Conservation (phyloP, 108 stramenopile species). For the Craspedostauros australis region DNA sequence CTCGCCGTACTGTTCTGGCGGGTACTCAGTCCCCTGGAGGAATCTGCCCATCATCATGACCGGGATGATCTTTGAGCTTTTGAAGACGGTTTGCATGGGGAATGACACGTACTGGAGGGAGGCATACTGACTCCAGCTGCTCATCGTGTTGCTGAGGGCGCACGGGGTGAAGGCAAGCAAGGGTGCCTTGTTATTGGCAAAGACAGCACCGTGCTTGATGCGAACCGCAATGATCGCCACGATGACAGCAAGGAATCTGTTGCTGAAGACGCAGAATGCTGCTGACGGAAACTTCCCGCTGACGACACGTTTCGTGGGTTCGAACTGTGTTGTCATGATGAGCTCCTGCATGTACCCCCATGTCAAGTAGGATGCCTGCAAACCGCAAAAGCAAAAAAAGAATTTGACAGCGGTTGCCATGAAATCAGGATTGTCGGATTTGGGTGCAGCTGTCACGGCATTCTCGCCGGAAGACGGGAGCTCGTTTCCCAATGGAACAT, state of each 20-base stretch:
- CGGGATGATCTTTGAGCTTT: slow-evolving; percentile 96
- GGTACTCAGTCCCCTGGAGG: slow-evolving; percentile 87
- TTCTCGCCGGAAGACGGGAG: too few relatives aligned
- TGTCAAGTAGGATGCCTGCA: slow-evolving; percentile 81
- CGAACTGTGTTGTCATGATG: slow-evolving; percentile 92
- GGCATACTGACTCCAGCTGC: slow-evolving; percentile 96
- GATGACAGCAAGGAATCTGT: slow-evolving; percentile 93
- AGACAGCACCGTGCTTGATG: slow-evolving; percentile 70
- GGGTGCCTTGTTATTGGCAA: slow-evolving; percentile 76
- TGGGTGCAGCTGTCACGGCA: too few relatives aligned
- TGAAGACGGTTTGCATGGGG: slow-evolving; percentile 96
- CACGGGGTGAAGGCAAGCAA: slow-evolving; percentile 92
- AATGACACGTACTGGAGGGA: slow-evolving; percentile 95
- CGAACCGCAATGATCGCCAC: slow-evolving; percentile 83
- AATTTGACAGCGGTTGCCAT: slow-evolving; percentile 46
- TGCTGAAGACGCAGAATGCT: slow-evolving; percentile 95
- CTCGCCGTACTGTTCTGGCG: slow-evolving; percentile 81
- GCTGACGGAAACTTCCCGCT: slow-evolving; percentile 89
- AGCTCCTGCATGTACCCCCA: slow-evolving; percentile 99
- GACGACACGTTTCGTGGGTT: slow-evolving; percentile 61
- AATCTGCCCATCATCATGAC: slow-evolving; percentile 97
- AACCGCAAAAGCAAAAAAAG: slow-evolving; percentile 65
- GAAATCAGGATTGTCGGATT: slow-evolving; percentile 46
- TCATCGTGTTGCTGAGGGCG: slow-evolving; percentile 92
- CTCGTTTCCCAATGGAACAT: too few relatives aligned